Conservation (phyloP, 805 yeast genomes). For the Dipodascopsis uninucleata region DNA sequence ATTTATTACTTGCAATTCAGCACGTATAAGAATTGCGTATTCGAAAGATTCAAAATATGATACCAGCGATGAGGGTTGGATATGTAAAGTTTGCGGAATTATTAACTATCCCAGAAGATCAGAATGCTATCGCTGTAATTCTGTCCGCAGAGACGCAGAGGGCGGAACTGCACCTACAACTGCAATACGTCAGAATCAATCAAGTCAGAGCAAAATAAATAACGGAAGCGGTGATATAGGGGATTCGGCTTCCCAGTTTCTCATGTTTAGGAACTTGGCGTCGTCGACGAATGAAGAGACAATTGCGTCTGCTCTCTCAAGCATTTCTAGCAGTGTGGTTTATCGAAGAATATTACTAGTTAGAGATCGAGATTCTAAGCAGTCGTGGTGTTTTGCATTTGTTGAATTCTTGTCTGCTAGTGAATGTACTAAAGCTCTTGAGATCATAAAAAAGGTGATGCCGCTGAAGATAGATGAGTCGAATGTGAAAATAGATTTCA, state of each 20-base stretch:
- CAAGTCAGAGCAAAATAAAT: slow-evolving; percentile 2
- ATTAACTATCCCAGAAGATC: slow-evolving; percentile 14
- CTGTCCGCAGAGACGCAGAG: not conserved
- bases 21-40: slow-evolving; percentile 1
- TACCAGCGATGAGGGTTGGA: slow-evolving; percentile 14
- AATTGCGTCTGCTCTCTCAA: slow-evolving; percentile 6
- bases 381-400: slow-evolving; percentile 22
- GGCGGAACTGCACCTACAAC: slow-evolving; percentile 5
- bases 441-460: slow-evolving; percentile 1
- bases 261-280: slow-evolving; percentile 14
- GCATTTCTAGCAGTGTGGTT: not conserved
- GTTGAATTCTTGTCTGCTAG: slow-evolving; percentile 19
- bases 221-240: slow-evolving; percentile 19
- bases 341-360: slow-evolving; percentile 18
- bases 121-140: slow-evolving; percentile 5
- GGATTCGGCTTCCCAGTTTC: slow-evolving; percentile 20
- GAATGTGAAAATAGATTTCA: slow-evolving; percentile 4
- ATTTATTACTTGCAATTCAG: not conserved
- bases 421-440: slow-evolving; percentile 13
- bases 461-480: slow-evolving; percentile 4
- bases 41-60: slow-evolving; percentile 3
- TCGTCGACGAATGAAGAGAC: slow-evolving; percentile 3
- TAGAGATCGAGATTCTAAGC: slow-evolving; percentile 12
- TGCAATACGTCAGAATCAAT: too few species aligned
- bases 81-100: slow-evolving; percentile 11